A percentile compares a stretch with the other conserved stretches of the same genome.
Conservation (phyloP, 148 eudicot species). For the Rhododendron simsii region DNA sequence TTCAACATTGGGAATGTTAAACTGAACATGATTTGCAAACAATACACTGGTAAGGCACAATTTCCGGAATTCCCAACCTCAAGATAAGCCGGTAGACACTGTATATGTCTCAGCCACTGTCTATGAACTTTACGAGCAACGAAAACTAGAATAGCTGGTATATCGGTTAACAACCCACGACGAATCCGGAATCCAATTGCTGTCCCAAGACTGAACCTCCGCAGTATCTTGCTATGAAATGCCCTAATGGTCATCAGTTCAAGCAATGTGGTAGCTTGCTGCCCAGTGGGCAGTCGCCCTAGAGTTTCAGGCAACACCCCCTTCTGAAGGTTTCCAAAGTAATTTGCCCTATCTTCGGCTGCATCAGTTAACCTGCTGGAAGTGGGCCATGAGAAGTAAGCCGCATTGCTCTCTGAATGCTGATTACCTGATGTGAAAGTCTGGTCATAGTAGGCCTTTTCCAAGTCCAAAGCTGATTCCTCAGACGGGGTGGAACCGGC, state of each 20-base stretch:
- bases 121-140: conserved; percentile 65
- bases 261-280: conserved; percentile 56
- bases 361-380: conserved; percentile 45
- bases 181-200: conserved; percentile 62
- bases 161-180: conserved; percentile 46
- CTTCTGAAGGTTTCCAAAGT: conserved; percentile 63
- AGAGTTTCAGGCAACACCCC: conserved; percentile 58
- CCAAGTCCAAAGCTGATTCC: conserved; percentile 53
- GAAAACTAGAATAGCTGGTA: conserved; percentile 71
- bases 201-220: conserved; percentile 59
- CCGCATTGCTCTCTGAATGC: conserved; percentile 51
- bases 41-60: background rate
- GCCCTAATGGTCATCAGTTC: conserved; percentile 71
- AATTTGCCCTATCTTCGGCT: conserved; percentile 59
- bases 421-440: conserved; percentile 40
- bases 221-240: conserved; percentile 56
- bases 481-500: conserved; percentile 40
- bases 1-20: background rate
- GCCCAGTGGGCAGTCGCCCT: conserved; percentile 47
- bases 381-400: conserved; percentile 73
- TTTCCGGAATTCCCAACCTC: conserved; percentile 31
- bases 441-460: conserved; percentile 33
- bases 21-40: background rate
- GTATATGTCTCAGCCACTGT: conserved; percentile 49
- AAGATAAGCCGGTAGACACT: conserved; percentile 54